Percentiles rank a stretch among this genome's conserved stretches.
Evolutionary conservation across 176 grass and related monocot species (phyloP).

Genomic region (Musa troglodytarum): DNA sequence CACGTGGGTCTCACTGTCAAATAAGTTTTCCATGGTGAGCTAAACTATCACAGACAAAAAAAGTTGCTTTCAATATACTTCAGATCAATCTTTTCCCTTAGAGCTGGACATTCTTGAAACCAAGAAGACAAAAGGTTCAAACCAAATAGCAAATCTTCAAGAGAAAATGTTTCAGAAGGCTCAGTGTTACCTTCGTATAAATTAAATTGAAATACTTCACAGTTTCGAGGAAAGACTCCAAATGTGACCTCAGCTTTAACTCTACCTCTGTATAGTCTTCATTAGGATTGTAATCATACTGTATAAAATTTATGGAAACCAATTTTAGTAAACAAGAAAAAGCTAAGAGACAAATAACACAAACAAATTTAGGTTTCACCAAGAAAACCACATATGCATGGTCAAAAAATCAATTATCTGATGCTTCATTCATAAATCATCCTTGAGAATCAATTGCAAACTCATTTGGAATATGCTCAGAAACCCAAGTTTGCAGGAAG

Average conservation of each 20-base stretch:
- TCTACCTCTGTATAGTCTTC: slow-evolving; percentile 94
- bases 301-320: slow-evolving; percentile 10
- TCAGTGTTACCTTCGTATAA: slow-evolving; percentile 70
- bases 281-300: slow-evolving; percentile 96
- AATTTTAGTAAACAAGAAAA: not conserved
- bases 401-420: not conserved
- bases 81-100: too few relatives aligned
- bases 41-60: not conserved
- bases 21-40: not conserved
- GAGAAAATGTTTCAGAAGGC: not conserved
- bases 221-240: slow-evolving; percentile 84
- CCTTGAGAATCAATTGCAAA: not conserved
- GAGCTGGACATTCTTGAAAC: not conserved
- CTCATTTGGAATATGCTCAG: not conserved
- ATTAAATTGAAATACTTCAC: slow-evolving; percentile 93
- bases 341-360: not conserved
- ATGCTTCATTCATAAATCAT: not conserved
- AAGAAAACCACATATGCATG: not conserved
- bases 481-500: not conserved
- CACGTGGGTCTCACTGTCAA: not conserved
- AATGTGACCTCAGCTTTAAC: slow-evolving; percentile 79
- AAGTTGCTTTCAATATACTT: not conserved
- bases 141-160: not conserved
- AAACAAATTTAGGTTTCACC: not conserved
- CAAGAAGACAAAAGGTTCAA: not conserved